A percentile compares a stretch with the other conserved stretches of the same genome.
Evolutionary conservation across 2,329 filamentous ascomycete genomes (phyloP).

Genomic region (Colletotrichum eremochloae): DNA sequence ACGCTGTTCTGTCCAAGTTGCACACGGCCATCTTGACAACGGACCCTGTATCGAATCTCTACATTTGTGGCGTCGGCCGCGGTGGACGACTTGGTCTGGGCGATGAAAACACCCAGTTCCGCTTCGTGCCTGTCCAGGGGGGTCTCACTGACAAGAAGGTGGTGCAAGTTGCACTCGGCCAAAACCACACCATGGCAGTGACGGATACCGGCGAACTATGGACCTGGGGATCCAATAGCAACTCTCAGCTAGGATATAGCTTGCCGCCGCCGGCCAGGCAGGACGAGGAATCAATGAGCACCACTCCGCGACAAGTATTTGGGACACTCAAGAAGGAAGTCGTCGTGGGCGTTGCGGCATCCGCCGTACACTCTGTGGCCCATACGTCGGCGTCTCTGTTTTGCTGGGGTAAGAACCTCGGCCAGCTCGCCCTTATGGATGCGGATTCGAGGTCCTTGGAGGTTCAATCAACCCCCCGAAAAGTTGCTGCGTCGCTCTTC

Average conservation of each 20-base stretch:
- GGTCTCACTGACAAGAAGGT: constrained; percentile 82
- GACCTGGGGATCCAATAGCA: constrained; percentile 92
- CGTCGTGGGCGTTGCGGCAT: constrained; percentile 87
- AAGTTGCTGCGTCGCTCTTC: constrained; percentile 88
- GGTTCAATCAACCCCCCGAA: constrained; percentile 84
- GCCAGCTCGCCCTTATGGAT: constrained; percentile 93
- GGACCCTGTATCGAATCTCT: constrained; percentile 90
- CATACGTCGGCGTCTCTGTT: constrained; percentile 86
- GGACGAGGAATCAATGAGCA: constrained; percentile 88
- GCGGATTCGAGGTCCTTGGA: constrained; percentile 93
- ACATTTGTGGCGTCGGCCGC: constrained; percentile 91
- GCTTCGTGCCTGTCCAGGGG: constrained; percentile 84
- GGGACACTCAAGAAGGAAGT: constrained; percentile 89
- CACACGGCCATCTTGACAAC: constrained; percentile 90
- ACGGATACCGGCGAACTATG: constrained; percentile 90
- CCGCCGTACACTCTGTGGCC: constrained; percentile 90
- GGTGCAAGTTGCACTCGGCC: constrained; percentile 83
- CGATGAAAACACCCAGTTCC: constrained; percentile 90
- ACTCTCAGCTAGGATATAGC: constrained; percentile 87
- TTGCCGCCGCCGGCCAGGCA: constrained; percentile 75
- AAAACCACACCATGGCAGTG: constrained; percentile 90
- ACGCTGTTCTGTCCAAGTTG: constrained; percentile 90
- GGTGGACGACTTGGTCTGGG: constrained; percentile 91
- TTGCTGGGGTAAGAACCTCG: constrained; percentile 95
- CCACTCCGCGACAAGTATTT: constrained; percentile 88